These are phyloP conservation scores for Trichoderma asperellum DNA, from an alignment of 2,329 filamentous ascomycete species.

Conservation along the genomic window DNA sequence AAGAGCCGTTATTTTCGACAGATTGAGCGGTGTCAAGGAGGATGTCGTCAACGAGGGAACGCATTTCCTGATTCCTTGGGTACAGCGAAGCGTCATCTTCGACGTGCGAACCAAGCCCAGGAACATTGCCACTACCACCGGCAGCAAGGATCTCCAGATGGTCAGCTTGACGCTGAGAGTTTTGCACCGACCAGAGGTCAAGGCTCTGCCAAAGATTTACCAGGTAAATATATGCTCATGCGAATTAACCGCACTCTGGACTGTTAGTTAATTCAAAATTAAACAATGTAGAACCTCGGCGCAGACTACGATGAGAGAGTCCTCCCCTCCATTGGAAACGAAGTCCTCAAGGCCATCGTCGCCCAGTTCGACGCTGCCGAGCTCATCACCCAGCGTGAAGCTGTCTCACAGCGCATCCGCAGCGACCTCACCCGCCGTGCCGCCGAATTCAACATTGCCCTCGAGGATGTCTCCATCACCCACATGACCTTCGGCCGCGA, in stretches of 20 bases:
- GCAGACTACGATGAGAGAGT: constrained; percentile 99
- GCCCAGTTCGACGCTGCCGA: constrained; percentile 98
- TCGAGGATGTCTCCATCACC: constrained; percentile 98
- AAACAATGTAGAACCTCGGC: constrained; percentile 75
- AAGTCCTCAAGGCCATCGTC: constrained; percentile 98
- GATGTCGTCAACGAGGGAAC: constrained; percentile 92
- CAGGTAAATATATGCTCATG: constrained; percentile 66
- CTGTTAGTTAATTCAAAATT: background rate
- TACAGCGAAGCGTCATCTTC: constrained; percentile 92
- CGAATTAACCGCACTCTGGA: background rate
- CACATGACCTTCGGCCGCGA: constrained; percentile 99
- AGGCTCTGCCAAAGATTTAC: constrained; percentile 94
- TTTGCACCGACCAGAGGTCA: constrained; percentile 90
- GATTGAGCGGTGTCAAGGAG: constrained; percentile 89
- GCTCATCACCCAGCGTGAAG: constrained; percentile 98
- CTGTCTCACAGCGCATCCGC: constrained; percentile 92
- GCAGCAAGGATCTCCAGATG: constrained; percentile 99
- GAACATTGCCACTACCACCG: constrained; percentile 96
- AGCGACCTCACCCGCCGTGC: constrained; percentile 90
- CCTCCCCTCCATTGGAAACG: constrained; percentile 97
- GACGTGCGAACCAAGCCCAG: constrained; percentile 97
- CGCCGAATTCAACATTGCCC: constrained; percentile 96
- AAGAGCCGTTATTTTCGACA: constrained; percentile 97
- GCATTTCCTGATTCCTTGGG: constrained; percentile 93
- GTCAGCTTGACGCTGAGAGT: constrained; percentile 97